These are phyloP conservation scores for Exophiala viscosa DNA, from an alignment of 2,329 filamentous ascomycete species.

Conservation along the genomic window DNA sequence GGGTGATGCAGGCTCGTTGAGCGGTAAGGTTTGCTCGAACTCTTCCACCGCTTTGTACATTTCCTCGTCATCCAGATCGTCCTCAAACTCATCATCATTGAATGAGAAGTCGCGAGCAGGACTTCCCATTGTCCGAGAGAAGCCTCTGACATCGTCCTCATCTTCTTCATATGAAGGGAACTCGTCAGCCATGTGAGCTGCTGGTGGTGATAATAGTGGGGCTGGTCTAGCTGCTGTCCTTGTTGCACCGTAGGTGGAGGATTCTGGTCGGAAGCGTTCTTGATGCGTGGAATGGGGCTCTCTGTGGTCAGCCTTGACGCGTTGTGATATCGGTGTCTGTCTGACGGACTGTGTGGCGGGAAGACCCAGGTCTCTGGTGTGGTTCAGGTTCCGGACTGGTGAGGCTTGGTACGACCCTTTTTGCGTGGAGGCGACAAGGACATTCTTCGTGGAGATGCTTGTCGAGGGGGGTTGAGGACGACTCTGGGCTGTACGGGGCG, in stretches of 20 bases:
- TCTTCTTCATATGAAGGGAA: slow-evolving; percentile 27
- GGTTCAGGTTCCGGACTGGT: neutral
- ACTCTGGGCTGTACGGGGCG: neutral
- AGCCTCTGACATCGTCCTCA: slow-evolving; percentile 8
- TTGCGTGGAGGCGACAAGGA: slow-evolving; percentile 29
- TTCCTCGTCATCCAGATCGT: slow-evolving; percentile 41
- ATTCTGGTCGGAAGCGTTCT: neutral
- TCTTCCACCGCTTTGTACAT: slow-evolving; percentile 43
- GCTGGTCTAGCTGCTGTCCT: neutral
- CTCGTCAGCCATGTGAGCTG: too few relatives aligned
- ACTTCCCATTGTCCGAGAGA: slow-evolving; percentile 43
- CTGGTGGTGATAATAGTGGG: neutral
- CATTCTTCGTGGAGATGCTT: slow-evolving; percentile 9
- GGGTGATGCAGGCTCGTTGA: neutral
- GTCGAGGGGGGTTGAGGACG: neutral
- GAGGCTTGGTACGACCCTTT: slow-evolving; percentile 5
- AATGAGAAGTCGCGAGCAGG: slow-evolving; percentile 28
- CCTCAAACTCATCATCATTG: slow-evolving; percentile 40
- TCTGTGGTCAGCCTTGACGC: neutral
- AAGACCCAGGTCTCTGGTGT: slow-evolving; percentile 2
- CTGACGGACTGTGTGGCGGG: slow-evolving; percentile 19
- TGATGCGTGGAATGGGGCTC: neutral
- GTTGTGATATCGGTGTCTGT: slow-evolving; percentile 17
- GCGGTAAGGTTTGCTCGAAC: slow-evolving; percentile 32
- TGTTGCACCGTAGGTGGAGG: neutral